Evolutionary conservation across 78 protist species (phyloP).

Genomic region (Chrysochromulina tobinii): DNA sequence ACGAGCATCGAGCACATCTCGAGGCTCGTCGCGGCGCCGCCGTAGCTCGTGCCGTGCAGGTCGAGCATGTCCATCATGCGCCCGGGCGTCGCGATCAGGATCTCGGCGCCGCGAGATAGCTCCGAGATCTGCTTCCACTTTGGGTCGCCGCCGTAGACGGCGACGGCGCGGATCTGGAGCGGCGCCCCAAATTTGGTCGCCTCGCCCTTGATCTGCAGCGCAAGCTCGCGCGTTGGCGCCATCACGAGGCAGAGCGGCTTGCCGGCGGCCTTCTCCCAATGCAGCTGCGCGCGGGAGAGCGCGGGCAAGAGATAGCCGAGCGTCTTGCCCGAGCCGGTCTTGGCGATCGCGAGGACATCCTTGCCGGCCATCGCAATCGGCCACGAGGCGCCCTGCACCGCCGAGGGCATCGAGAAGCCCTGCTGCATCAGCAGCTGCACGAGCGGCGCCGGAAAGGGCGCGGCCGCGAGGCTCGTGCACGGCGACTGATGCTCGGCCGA

Average conservation of each 20-base stretch:
- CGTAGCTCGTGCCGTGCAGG: conserved; percentile 59
- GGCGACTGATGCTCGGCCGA: no score
- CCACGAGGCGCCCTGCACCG: conserved; percentile 91
- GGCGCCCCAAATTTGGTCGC: background rate
- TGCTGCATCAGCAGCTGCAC: no score
- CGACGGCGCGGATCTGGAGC: background rate
- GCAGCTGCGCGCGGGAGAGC: background rate
- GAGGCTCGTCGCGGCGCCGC: conserved; percentile 85
- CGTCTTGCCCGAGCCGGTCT: conserved; percentile 90
- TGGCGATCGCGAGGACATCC: conserved; percentile 98
- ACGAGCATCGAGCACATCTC: conserved; percentile 88
- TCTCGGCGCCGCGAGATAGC: conserved; percentile 35
- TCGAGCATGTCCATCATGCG: conserved; percentile 87
- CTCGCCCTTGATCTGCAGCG: background rate
- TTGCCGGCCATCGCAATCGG: conserved; percentile 75
- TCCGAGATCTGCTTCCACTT: conserved; percentile 12
- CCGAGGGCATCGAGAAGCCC: conserved; percentile 86
- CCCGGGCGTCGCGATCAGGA: conserved; percentile 97
- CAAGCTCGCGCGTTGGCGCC: conserved; percentile 24
- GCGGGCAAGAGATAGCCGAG: conserved; percentile 81
- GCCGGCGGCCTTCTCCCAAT: background rate
- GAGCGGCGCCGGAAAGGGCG: no score
- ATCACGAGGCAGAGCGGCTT: conserved; percentile 34
- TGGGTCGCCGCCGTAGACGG: background rate
- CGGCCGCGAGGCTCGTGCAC: no score